Percentiles rank a stretch among this genome's conserved stretches.
These are phyloP conservation scores for Colletotrichum lindemuthianum DNA, from an alignment of 2,329 filamentous ascomycete species.

Conservation along the genomic window DNA sequence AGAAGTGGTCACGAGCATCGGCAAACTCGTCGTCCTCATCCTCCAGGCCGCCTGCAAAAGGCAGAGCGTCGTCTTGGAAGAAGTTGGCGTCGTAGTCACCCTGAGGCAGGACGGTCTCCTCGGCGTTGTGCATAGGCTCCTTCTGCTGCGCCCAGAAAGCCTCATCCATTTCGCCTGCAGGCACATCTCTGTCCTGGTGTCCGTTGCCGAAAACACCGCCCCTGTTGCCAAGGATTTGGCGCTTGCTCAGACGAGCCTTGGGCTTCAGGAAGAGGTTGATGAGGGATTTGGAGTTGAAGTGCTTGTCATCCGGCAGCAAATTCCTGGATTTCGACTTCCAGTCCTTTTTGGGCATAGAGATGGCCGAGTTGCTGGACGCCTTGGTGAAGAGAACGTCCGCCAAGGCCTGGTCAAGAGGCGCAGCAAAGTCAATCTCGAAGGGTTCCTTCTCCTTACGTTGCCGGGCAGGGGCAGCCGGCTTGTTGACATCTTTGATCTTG, in stretches of 20 bases:
- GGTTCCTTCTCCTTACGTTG: conserved; percentile 94
- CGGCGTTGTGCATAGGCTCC: conserved; percentile 54
- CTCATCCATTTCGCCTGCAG: conserved; percentile 87
- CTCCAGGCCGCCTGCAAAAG: conserved; percentile 68
- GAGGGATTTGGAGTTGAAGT: conserved; percentile 94
- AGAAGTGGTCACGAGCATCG: conserved; percentile 83
- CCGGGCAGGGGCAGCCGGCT: conserved; percentile 68
- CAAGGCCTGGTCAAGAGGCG: conserved; percentile 75
- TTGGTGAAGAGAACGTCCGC: conserved; percentile 84
- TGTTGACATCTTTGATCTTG: conserved; percentile 83
- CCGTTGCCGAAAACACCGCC: conserved; percentile 54
- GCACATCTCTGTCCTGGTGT: conserved; percentile 62
- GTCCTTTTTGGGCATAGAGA: conserved; percentile 90
- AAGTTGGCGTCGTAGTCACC: conserved; percentile 97
- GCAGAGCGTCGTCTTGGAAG: conserved; percentile 88
- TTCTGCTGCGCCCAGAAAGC: conserved; percentile 90
- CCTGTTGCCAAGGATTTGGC: conserved; percentile 61
- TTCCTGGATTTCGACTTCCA: conserved; percentile 96
- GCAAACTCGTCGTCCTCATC: conserved; percentile 79
- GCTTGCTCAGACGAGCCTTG: conserved; percentile 82
- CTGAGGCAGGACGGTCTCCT: conserved; percentile 65
- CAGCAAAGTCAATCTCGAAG: conserved; percentile 91
- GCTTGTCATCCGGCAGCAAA: conserved; percentile 94
- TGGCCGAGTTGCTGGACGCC: conserved; percentile 81
- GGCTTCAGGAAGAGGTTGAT: conserved; percentile 94